These are phyloP conservation scores for barley (Hordeum vulgare) DNA, from an alignment of 176 grass and related monocot genomes.

Conservation along the genomic window DNA sequence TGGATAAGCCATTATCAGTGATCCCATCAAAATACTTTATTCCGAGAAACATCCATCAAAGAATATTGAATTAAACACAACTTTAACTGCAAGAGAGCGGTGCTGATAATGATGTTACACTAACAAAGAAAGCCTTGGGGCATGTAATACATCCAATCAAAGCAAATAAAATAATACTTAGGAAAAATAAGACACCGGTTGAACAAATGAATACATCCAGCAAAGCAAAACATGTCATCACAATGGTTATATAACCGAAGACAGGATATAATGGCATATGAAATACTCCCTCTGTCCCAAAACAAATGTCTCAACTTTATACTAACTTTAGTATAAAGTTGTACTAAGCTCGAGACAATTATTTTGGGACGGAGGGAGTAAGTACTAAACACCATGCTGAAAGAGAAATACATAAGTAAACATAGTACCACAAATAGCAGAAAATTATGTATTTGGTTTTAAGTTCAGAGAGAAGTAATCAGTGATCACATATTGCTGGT, in stretches of 20 bases:
- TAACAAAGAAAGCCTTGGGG: neutral
- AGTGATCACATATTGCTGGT: neutral
- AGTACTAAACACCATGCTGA: neutral
- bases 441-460: neutral
- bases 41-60: neutral
- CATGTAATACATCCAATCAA: neutral
- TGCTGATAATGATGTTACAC: neutral
- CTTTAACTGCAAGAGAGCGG: neutral
- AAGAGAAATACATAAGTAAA: neutral
- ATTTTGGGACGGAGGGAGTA: neutral
- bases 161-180: neutral
- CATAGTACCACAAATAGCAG: neutral
- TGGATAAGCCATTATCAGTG: constrained; percentile 19
- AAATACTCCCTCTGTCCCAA: neutral
- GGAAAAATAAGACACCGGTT: neutral
- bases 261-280: neutral
- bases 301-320: too few relatives aligned
- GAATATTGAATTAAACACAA: neutral
- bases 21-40: neutral
- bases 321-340: too few relatives aligned
- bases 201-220: neutral
- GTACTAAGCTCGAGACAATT: too few relatives aligned
- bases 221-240: constrained; percentile 1
- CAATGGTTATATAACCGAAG: constrained; percentile 10
- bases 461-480: neutral